Evolutionary conservation across 2,329 filamentous ascomycete genomes (phyloP).

Genomic region (Calonectria pseudoturangicola): DNA sequence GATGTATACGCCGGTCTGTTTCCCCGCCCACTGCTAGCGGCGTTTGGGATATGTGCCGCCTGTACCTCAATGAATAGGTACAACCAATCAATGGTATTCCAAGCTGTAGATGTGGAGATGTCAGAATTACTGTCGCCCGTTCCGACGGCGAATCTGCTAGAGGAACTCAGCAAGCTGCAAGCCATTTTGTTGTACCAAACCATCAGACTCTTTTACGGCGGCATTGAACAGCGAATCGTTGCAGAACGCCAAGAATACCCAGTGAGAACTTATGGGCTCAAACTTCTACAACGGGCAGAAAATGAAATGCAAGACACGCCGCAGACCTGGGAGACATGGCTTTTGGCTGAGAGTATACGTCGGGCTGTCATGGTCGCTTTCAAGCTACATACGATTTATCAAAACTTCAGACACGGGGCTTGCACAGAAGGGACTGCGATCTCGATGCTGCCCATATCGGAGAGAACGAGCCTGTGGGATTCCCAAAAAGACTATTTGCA

Average conservation of each 20-base stretch:
- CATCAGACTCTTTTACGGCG: constrained; percentile 51
- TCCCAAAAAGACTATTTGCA: constrained; percentile 3
- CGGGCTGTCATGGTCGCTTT: constrained; percentile 40
- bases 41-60: constrained; percentile 38
- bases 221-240: constrained; percentile 47
- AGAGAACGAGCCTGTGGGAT: constrained; percentile 1
- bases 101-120: constrained; percentile 47
- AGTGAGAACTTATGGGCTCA: constrained; percentile 32
- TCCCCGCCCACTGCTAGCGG: constrained; percentile 33
- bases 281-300: constrained; percentile 27
- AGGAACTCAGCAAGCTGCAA: constrained; percentile 49
- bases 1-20: constrained; percentile 19
- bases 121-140: constrained; percentile 39
- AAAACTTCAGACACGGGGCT: background rate
- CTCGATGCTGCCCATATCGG: constrained; percentile 17
- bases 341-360: constrained; percentile 41
- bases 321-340: constrained; percentile 36
- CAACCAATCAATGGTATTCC: constrained; percentile 32
- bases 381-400: constrained; percentile 38
- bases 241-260: constrained; percentile 45
- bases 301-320: constrained; percentile 14
- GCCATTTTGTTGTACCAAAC: constrained; percentile 52
- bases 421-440: background rate
- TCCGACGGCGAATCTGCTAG: constrained; percentile 32
- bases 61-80: constrained; percentile 22